phyloP scores from a whole-genome alignment of 768 basidiomycete species.

The Saitozyma sp. region DNA sequence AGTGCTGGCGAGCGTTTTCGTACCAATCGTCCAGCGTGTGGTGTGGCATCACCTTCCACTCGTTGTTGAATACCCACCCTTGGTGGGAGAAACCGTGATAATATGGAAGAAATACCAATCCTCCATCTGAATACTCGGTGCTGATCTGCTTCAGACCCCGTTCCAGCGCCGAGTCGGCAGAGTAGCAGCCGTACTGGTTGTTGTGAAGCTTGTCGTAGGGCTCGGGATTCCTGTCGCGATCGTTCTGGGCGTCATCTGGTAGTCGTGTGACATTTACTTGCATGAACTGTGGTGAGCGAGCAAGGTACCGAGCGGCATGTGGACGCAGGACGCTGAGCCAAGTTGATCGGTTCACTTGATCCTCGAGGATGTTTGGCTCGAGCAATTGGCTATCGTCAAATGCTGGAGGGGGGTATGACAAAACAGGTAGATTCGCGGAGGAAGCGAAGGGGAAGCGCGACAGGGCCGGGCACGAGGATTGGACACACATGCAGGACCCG shows the following conservation, averaged over 20 bases:
- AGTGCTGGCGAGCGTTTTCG: slow-evolving; percentile 6
- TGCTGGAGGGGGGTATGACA: slow-evolving; percentile 15
- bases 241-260: slow-evolving; percentile 16
- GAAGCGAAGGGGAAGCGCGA: slow-evolving; percentile 24
- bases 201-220: slow-evolving; percentile 13
- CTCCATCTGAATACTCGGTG: slow-evolving; percentile 11
- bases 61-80: no score
- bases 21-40: slow-evolving; percentile 8
- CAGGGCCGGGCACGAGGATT: slow-evolving; percentile 24
- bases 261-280: slow-evolving; percentile 15
- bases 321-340: slow-evolving; percentile 17
- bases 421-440: slow-evolving; percentile 15
- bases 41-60: not conserved
- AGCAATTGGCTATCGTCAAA: slow-evolving; percentile 5
- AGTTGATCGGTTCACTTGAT: slow-evolving; percentile 11
- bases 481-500: slow-evolving; percentile 38
- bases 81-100: no score
- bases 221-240: slow-evolving; percentile 15
- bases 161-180: slow-evolving; percentile 28
- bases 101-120: slow-evolving; percentile 25
- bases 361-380: slow-evolving; percentile 13
- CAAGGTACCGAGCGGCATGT: slow-evolving; percentile 13
- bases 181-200: slow-evolving; percentile 18
- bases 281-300: slow-evolving; percentile 10
- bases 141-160: slow-evolving; percentile 13